Base-by-base conservation (phyloP, 106 monocot genomes). In the Phalaenopsis equestris region DNA sequence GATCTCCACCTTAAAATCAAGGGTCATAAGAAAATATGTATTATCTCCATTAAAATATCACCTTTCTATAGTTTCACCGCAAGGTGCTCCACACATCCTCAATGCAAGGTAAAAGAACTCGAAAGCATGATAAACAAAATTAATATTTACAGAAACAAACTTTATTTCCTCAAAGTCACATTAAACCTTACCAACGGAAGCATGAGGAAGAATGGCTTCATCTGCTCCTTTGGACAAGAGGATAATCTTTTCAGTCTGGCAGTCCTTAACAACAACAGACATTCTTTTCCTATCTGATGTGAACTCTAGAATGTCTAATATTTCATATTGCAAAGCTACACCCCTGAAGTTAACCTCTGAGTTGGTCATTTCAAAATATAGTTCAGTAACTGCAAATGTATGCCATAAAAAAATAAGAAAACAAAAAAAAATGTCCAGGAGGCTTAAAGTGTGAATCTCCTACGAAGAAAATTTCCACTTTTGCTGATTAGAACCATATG, bases 271-370 rank as follows among this genome's bases (percentile, higher is more conserved):
- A 46, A 98, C 89, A 58, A 94, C 89, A 73, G 98, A 98, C 98
- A 98, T 98, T 84, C 90, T 90, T 86, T 94, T 98, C 52, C 98
- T 84, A 76, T 98, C 98, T 80, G 94, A 98, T 55, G 98, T 98
- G 75, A 98, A 98, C 81, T 98, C 98, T 38, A 98, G 82, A 86
- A 91, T 88, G 78, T 98, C 92, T 85, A 98, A 81, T 37, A 94
- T 80, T 77, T 91, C 94, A 86, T 91, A 98, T 58, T 84, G 86
- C 55, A 98, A 55, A 75, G 82, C 80, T 48, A 79, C 77, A 38
- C 86, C 88, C 79, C 77, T 86, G 78, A 91, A 91, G 79, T 83
- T 92, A 56, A 94, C 81, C 55, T 91, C 98, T 98, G 48, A 77
- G 37, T 18, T 77, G 45, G 48, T 70, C 7, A 80, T 21, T 55